Conservation (phyloP, 495 filamentous ascomycete genomes). For the Parathielavia hyrcaniae region DNA sequence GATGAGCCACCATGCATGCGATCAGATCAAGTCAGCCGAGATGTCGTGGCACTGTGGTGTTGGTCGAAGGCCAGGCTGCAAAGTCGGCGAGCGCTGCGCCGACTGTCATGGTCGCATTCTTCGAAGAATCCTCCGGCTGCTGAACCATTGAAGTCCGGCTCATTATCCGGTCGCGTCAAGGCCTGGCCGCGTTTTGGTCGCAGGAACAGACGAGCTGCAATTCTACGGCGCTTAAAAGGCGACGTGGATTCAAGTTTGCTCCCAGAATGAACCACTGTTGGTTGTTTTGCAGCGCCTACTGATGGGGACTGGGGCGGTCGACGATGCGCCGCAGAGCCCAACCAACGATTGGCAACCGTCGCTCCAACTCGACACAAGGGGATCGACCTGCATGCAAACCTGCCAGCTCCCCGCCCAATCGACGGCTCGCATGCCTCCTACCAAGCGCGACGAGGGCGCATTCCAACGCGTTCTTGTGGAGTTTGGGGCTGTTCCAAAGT, state of each 20-base stretch:
- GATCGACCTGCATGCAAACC: not conserved
- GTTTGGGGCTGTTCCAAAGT: not conserved
- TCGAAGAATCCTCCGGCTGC: too few species aligned
- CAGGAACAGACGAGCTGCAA: not conserved
- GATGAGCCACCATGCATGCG: too few species aligned
- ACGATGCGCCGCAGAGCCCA: not conserved
- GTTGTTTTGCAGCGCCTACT: constrained; percentile 16
- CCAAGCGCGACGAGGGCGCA: constrained; percentile 1
- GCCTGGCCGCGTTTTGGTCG: not conserved
- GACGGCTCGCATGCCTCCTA: not conserved
- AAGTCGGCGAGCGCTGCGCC: too few species aligned
- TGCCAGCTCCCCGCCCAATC: not conserved
- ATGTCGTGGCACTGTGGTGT: constrained; percentile 1
- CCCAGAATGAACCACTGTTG: not conserved
- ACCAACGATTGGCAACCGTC: constrained; percentile 7
- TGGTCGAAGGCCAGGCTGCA: too few species aligned
- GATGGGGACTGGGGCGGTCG: constrained; percentile 1
- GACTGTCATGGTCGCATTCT: too few species aligned
- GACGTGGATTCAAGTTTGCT: not conserved
- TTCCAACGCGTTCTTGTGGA: not conserved
- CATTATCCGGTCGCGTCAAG: not conserved
- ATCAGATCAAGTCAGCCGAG: too few species aligned
- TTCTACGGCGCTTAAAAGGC: constrained; percentile 6
- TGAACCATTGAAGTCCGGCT: too few species aligned
- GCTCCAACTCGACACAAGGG: constrained; percentile 5